Conservation (phyloP, 805 yeast species). For the Saturnispora quitensis region DNA sequence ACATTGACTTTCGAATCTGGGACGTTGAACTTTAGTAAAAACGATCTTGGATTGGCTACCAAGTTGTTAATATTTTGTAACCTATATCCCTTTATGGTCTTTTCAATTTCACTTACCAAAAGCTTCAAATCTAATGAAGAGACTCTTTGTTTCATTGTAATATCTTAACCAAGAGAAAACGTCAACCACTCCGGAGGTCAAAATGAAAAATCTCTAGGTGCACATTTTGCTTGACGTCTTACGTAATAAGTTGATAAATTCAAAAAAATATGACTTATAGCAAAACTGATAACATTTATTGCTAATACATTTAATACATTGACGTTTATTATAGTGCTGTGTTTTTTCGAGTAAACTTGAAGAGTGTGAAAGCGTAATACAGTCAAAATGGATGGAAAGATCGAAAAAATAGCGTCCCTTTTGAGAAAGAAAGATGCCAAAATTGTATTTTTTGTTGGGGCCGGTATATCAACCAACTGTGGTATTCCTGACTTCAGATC, state of each 20-base stretch:
- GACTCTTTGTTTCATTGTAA: conserved; percentile 60
- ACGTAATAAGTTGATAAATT: neutral
- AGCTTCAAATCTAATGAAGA: conserved; percentile 76
- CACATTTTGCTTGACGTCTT: neutral
- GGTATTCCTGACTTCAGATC: conserved; percentile 95
- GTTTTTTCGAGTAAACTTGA: no score
- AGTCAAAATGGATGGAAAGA: conserved; percentile 16
- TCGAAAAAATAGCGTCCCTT: conserved; percentile 17
- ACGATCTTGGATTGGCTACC: conserved; percentile 61
- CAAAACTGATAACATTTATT: neutral
- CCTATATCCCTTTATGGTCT: conserved; percentile 52
- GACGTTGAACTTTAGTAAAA: conserved; percentile 66
- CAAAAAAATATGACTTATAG: neutral
- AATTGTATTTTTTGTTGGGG: conserved; percentile 72
- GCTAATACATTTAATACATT: neutral
- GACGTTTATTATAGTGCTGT: neutral
- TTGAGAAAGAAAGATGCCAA: conserved; percentile 25
- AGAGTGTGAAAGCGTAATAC: no score
- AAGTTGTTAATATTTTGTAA: conserved; percentile 81
- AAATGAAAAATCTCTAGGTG: neutral
- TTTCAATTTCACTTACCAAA: conserved; percentile 55
- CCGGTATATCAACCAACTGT: conserved; percentile 88
- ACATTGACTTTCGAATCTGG: conserved; percentile 75
- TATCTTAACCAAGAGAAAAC: neutral
- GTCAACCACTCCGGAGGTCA: neutral